Conservation (phyloP, 2,329 filamentous ascomycete genomes). For the Ophiobolus disseminans region DNA sequence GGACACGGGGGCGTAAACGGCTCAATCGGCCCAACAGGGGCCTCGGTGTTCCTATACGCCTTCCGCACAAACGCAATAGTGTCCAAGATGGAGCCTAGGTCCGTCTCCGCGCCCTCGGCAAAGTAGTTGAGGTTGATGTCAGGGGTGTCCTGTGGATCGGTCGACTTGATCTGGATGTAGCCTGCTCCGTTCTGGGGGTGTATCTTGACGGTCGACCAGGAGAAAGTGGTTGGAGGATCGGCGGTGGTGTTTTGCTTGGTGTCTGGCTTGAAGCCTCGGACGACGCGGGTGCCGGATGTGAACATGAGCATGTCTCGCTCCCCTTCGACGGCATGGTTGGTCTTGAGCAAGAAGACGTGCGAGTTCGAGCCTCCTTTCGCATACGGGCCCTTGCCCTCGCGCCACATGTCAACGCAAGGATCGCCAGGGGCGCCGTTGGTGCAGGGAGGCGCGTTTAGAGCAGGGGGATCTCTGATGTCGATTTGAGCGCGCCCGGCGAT, state of each 20-base stretch:
- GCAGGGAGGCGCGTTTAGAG: conserved; percentile 16
- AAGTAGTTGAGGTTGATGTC: conserved; percentile 55
- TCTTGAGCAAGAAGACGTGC: conserved; percentile 56
- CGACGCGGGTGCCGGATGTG: conserved; percentile 55
- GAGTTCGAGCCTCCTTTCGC: conserved; percentile 58
- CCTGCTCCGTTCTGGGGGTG: conserved; percentile 67
- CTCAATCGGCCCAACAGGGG: conserved; percentile 41
- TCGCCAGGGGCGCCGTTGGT: conserved; percentile 29
- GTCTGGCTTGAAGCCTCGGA: conserved; percentile 60
- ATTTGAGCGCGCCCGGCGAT: conserved; percentile 58
- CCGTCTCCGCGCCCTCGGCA: conserved; percentile 60
- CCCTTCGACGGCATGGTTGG: conserved; percentile 51
- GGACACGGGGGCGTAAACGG: conserved; percentile 49
- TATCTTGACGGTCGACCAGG: conserved; percentile 64
- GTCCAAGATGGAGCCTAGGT: conserved; percentile 60
- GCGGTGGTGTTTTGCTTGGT: conserved; percentile 51
- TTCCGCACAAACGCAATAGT: conserved; percentile 62
- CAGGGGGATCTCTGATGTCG: conserved; percentile 3
- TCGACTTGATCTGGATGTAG: conserved; percentile 63
- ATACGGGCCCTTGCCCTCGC: conserved; percentile 25
- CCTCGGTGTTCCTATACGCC: conserved; percentile 64
- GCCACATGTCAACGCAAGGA: conserved; percentile 26
- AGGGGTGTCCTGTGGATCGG: conserved; percentile 67
- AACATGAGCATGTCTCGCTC: conserved; percentile 61
- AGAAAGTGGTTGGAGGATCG: conserved; percentile 23